A percentile compares a stretch with the other conserved stretches of the same genome.
Conservation (phyloP, 2,329 filamentous ascomycete species). For the Arachnomyces sp. region DNA sequence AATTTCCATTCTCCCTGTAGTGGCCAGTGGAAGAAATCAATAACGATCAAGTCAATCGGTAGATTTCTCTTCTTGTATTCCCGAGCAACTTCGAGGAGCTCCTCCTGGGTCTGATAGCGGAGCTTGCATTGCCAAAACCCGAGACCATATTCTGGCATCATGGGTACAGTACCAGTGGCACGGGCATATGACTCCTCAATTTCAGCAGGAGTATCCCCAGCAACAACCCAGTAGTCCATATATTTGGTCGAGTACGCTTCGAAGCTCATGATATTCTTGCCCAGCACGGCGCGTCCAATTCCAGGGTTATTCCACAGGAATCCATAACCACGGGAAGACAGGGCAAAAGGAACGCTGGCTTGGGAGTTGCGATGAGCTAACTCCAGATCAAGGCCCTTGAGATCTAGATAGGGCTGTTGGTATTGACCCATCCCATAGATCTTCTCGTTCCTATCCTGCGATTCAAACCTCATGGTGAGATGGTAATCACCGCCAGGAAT, state of each 20-base stretch:
- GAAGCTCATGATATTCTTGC: slow-evolving; percentile 49
- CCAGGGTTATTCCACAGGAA: slow-evolving; percentile 55
- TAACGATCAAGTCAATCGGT: slow-evolving; percentile 57
- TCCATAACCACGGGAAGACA: slow-evolving; percentile 50
- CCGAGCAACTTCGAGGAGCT: slow-evolving; percentile 51
- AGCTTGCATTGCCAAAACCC: slow-evolving; percentile 64
- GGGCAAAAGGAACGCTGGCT: slow-evolving; percentile 50
- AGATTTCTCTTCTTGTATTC: slow-evolving; percentile 50
- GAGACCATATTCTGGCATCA: slow-evolving; percentile 61
- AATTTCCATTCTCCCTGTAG: slow-evolving; percentile 61
- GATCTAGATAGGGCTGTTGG: slow-evolving; percentile 49
- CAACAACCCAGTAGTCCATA: slow-evolving; percentile 58
- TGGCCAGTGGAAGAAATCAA: slow-evolving; percentile 62
- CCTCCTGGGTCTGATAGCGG: slow-evolving; percentile 57
- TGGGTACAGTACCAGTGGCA: slow-evolving; percentile 52
- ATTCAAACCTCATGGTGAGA: slow-evolving; percentile 48
- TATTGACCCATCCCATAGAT: slow-evolving; percentile 59
- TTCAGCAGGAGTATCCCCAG: slow-evolving; percentile 46
- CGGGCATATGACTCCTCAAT: slow-evolving; percentile 50
- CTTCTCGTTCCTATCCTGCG: slow-evolving; percentile 42
- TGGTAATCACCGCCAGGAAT: slow-evolving; percentile 43
- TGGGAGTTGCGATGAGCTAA: slow-evolving; percentile 55
- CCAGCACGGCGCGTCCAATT: slow-evolving; percentile 49
- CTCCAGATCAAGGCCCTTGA: slow-evolving; percentile 52
- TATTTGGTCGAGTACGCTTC: slow-evolving; percentile 48